Evolutionary conservation across 441 rosid species (phyloP).

Genomic region (Populus hybrid): DNA sequence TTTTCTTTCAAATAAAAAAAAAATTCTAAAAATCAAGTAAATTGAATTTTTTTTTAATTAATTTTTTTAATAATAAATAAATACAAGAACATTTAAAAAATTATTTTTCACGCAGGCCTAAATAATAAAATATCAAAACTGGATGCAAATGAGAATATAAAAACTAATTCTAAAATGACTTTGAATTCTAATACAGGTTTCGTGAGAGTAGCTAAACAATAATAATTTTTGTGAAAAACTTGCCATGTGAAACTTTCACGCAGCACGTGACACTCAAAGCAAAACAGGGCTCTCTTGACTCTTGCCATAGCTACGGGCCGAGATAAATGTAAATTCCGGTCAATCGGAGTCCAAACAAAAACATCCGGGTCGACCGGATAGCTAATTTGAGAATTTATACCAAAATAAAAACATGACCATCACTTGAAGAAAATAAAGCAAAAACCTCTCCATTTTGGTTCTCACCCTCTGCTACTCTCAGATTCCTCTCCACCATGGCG

Average conservation of each 20-base stretch:
- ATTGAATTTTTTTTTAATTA: no score
- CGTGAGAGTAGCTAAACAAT: neutral
- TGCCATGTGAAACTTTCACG: neutral
- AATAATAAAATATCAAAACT: no score
- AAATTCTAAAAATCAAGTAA: no score
- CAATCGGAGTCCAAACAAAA: neutral
- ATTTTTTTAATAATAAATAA: no score
- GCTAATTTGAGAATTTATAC: neutral
- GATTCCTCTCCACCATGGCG: slow-evolving; percentile 46
- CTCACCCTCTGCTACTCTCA: neutral
- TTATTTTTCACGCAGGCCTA: no score
- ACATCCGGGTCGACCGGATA: neutral
- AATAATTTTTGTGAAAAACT: neutral
- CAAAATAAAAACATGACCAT: neutral
- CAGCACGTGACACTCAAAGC: neutral
- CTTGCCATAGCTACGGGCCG: neutral
- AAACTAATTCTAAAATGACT: neutral
- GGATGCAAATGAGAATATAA: no score
- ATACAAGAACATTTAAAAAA: no score
- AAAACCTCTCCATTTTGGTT: neutral
- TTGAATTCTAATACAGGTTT: neutral
- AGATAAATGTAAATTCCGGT: neutral
- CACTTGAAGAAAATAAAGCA: neutral
- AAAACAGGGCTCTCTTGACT: neutral
- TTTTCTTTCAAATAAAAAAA: no score